A percentile compares a stretch with the other conserved stretches of the same genome.
These are phyloP conservation scores for Pleurotus salmoneostramineus DNA, from an alignment of 768 basidiomycete genomes.

Conservation along the genomic window DNA sequence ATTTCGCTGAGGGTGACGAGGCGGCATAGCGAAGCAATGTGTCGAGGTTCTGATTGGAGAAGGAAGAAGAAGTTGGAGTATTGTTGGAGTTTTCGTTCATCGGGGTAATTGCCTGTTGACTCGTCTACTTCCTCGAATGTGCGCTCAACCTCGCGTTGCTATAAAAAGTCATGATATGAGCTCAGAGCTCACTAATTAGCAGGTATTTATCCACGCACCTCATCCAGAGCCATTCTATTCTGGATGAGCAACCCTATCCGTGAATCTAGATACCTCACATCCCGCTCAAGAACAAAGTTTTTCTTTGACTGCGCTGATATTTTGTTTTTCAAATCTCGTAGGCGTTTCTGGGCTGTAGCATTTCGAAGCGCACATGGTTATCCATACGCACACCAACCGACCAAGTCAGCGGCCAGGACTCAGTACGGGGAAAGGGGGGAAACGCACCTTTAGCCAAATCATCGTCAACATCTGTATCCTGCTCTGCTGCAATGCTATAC, in stretches of 20 bases:
- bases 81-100: conserved; percentile 89
- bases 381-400: conserved; percentile 7
- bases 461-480: conserved; percentile 96
- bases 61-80: conserved; percentile 99
- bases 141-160: conserved; percentile 93
- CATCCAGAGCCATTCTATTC: conserved; percentile 95
- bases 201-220: conserved; percentile 44
- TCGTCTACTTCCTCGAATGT: conserved; percentile 95
- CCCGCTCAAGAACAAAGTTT: conserved; percentile 98
- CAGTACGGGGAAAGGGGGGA: neutral
- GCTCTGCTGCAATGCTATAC: conserved; percentile 96
- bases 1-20: conserved; percentile 96
- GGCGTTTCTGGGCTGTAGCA: conserved; percentile 83
- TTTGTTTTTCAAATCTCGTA: conserved; percentile 93
- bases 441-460: conserved; percentile 85
- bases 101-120: conserved; percentile 88
- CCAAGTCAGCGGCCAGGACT: neutral
- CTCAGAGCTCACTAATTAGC: neutral
- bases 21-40: conserved; percentile 92
- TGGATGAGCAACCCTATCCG: conserved; percentile 96
- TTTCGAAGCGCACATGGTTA: neutral
- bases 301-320: conserved; percentile 99
- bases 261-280: conserved; percentile 96
- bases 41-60: conserved; percentile 94
- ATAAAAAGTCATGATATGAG: conserved; percentile 11